Evolutionary conservation across 2,329 filamentous ascomycete genomes (phyloP).

Genomic region (Neonectria sp.): DNA sequence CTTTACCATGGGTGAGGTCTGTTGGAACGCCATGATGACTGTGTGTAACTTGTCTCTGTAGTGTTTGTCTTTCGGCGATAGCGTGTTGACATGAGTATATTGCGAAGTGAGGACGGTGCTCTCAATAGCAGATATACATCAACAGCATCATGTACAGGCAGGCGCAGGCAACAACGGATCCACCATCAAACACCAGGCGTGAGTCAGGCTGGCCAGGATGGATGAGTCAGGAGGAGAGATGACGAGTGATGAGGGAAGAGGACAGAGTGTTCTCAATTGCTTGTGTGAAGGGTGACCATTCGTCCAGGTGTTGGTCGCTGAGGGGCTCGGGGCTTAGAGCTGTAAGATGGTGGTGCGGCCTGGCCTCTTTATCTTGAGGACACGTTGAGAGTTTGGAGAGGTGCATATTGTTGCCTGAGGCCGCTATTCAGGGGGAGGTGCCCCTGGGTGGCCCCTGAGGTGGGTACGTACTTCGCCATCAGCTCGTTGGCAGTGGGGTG

Average conservation of each 20-base stretch:
- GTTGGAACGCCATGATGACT: conserved; percentile 59
- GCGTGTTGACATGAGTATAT: conserved; percentile 15
- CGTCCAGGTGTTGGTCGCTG: conserved; percentile 31
- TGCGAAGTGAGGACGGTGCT: conserved; percentile 20
- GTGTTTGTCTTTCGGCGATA: conserved; percentile 29
- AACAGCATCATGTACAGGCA: conserved; percentile 18
- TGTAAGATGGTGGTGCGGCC: conserved; percentile 38
- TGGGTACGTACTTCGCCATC: conserved; percentile 16
- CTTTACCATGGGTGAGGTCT: conserved; percentile 63
- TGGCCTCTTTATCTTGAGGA: conserved; percentile 56
- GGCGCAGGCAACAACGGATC: conserved; percentile 34
- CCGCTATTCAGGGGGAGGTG: conserved; percentile 35
- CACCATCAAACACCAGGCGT: conserved; percentile 38
- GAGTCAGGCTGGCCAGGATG: conserved; percentile 40
- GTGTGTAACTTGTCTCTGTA: conserved; percentile 29
- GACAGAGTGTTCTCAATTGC: conserved; percentile 47
- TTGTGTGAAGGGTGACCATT: conserved; percentile 35
- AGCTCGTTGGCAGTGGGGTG: conserved; percentile 7
- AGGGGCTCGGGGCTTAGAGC: conserved; percentile 31
- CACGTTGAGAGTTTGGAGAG: conserved; percentile 48
- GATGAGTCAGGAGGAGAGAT: conserved; percentile 46
- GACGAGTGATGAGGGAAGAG: conserved; percentile 40
- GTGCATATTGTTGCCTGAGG: conserved; percentile 49
- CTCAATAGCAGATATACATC: conserved; percentile 29
- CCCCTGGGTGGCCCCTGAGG: conserved; percentile 26